Conservation (phyloP, 202 grass and related monocot species). For the Bolboschoenoplectus hybrid region DNA sequence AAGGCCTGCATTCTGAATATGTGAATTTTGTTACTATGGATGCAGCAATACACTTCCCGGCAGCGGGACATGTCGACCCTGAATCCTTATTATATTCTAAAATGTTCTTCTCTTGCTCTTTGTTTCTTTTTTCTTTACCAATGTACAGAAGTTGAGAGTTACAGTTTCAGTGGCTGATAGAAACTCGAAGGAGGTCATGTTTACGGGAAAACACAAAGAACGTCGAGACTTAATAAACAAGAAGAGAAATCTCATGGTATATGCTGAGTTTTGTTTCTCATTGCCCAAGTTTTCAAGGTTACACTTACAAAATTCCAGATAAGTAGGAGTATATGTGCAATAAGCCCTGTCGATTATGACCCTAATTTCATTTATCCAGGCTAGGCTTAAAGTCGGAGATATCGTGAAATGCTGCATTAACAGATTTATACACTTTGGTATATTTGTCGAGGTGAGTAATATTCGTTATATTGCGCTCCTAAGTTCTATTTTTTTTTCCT, state of each 20-base stretch:
- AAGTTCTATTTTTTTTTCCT: not conserved
- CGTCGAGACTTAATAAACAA: constrained; percentile 74
- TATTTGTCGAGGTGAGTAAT: constrained; percentile 84
- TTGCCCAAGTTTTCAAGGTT: constrained; percentile 29
- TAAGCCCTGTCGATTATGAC: not conserved
- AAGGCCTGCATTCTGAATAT: not conserved
- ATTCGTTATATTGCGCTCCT: constrained; percentile 10
- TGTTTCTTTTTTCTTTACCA: constrained; percentile 12
- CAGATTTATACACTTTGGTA: constrained; percentile 88
- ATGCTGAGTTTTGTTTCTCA: constrained; percentile 26
- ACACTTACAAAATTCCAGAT: not conserved
- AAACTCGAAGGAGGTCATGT: constrained; percentile 72
- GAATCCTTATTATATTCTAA: not conserved
- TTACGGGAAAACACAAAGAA: constrained; percentile 82
- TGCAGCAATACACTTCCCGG: constrained; percentile 12
- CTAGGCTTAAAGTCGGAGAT: constrained; percentile 86
- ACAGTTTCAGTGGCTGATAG: constrained; percentile 73
- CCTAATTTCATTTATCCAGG: constrained; percentile 55
- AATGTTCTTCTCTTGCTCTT: not conserved
- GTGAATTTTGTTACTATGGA: not conserved
- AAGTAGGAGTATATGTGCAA: not conserved
- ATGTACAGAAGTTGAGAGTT: constrained; percentile 73
- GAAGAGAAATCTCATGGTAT: constrained; percentile 95
- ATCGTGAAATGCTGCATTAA: constrained; percentile 71
- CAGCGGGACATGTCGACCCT: not conserved